phyloP scores from a whole-genome alignment of 2,329 filamentous ascomycete genomes.

The Sporothrix protearum region DNA sequence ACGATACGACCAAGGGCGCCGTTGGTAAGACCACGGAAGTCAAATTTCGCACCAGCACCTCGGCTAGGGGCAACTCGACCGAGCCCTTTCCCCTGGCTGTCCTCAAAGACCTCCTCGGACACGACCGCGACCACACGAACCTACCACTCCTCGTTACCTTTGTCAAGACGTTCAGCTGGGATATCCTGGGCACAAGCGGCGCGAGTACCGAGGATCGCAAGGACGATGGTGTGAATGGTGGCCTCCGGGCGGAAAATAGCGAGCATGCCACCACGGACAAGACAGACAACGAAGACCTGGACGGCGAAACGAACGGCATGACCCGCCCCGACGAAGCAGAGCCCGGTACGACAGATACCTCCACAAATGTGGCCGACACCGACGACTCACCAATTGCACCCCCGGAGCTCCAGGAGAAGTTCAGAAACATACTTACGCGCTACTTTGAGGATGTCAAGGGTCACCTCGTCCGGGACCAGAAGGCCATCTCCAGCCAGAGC shows the following conservation, averaged over 20 bases:
- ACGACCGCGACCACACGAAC: conserved; percentile 90
- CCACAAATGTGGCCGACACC: conserved; percentile 36
- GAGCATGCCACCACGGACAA: conserved; percentile 25
- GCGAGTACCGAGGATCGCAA: conserved; percentile 73
- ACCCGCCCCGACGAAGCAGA: not conserved
- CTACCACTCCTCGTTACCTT: conserved; percentile 89
- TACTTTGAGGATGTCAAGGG: conserved; percentile 93
- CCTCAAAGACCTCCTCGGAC: conserved; percentile 90
- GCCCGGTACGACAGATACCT: not conserved
- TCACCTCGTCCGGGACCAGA: conserved; percentile 87
- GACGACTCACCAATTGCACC: conserved; percentile 69
- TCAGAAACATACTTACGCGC: conserved; percentile 76
- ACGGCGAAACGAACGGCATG: not conserved
- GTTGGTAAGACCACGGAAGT: conserved; percentile 60
- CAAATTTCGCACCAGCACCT: conserved; percentile 53
- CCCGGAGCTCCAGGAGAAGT: conserved; percentile 76
- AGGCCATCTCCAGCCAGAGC: conserved; percentile 78
- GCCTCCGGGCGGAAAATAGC: conserved; percentile 23
- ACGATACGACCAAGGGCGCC: conserved; percentile 59
- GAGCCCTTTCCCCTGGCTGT: conserved; percentile 97
- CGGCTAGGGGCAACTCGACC: conserved; percentile 62
- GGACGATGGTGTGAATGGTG: conserved; percentile 69
- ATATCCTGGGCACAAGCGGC: conserved; percentile 77
- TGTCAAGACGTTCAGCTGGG: conserved; percentile 95
- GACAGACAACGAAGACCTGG: not conserved